Percentiles rank a stretch among this genome's conserved stretches.
These are phyloP conservation scores for Coemansia sp. DNA, from an alignment of 192 early-diverging fungal genomes.

Conservation along the genomic window DNA sequence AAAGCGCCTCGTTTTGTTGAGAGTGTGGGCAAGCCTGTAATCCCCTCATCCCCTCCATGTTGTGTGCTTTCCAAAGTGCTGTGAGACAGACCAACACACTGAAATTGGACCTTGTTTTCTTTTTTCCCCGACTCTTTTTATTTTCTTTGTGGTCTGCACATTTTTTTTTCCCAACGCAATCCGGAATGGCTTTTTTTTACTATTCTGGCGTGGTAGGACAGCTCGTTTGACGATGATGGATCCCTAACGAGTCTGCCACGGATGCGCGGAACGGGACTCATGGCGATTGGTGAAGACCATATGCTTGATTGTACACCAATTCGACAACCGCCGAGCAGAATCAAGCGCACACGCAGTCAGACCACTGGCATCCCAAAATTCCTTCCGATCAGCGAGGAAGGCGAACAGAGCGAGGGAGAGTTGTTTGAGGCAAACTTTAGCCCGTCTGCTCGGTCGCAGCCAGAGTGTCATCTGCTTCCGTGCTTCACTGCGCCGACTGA, in stretches of 20 bases:
- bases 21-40: background rate
- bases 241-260: conserved; percentile 36
- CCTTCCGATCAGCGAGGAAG: conserved; percentile 13
- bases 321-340: conserved; percentile 9
- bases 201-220: conserved; percentile 24
- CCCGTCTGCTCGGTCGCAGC: conserved; percentile 34
- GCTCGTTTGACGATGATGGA: conserved; percentile 41
- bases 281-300: conserved; percentile 20
- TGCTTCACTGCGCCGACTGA: conserved; percentile 57
- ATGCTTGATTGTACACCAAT: conserved; percentile 25
- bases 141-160: conserved; percentile 1
- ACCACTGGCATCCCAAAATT: conserved; percentile 20
- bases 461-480: conserved; percentile 59
- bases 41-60: background rate
- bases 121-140: background rate
- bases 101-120: background rate
- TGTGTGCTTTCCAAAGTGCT: no score
- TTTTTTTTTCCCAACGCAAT: conserved; percentile 1
- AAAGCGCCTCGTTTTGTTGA: background rate
- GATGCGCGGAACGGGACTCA: conserved; percentile 18
- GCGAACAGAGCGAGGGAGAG: conserved; percentile 1
- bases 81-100: background rate
- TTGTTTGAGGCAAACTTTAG: conserved; percentile 20
- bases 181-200: conserved; percentile 3
- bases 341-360: conserved; percentile 43